Evolutionary conservation across 768 basidiomycete species (phyloP).

Genomic region (Hygrocybe punicea): DNA sequence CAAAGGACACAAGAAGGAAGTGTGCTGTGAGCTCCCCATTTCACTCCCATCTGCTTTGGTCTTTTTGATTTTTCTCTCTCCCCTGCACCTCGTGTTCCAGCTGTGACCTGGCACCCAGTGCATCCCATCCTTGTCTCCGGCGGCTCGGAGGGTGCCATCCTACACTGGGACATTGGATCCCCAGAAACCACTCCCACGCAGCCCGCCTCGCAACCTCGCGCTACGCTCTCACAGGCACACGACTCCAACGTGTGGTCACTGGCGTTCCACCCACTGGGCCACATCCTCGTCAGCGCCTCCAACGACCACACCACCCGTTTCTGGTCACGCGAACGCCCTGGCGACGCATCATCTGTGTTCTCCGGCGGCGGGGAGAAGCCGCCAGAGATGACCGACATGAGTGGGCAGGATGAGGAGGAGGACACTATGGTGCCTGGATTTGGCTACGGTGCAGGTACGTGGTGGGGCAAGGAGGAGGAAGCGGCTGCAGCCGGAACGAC

Average conservation of each 20-base stretch:
- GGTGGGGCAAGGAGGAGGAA: slow-evolving; percentile 51
- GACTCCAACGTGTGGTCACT: slow-evolving; percentile 97
- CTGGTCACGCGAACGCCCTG: slow-evolving; percentile 90
- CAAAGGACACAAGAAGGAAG: slow-evolving; percentile 97
- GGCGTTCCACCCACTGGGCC: slow-evolving; percentile 92
- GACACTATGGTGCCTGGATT: slow-evolving; percentile 76
- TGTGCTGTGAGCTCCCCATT: slow-evolving; percentile 69
- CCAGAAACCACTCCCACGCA: slow-evolving; percentile 49
- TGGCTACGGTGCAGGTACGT: slow-evolving; percentile 41
- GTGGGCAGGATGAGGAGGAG: slow-evolving; percentile 69
- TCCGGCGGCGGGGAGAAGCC: slow-evolving; percentile 83
- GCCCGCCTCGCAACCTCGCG: slow-evolving; percentile 58
- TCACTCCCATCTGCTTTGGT: neutral
- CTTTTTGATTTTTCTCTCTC: neutral
- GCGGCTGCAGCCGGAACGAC: slow-evolving; percentile 15
- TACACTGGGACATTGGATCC: slow-evolving; percentile 88
- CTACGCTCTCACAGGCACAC: slow-evolving; percentile 91
- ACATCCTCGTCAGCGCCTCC: slow-evolving; percentile 89
- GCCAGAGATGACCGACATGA: slow-evolving; percentile 57
- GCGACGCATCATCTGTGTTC: slow-evolving; percentile 76
- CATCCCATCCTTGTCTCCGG: slow-evolving; percentile 92
- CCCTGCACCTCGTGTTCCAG: no score
- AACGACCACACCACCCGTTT: slow-evolving; percentile 99
- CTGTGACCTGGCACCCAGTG: slow-evolving; percentile 93
- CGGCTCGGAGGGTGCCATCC: slow-evolving; percentile 88